These are phyloP conservation scores for Thermochaetoides thermophila DNA, from an alignment of 495 filamentous ascomycete genomes.

Conservation along the genomic window DNA sequence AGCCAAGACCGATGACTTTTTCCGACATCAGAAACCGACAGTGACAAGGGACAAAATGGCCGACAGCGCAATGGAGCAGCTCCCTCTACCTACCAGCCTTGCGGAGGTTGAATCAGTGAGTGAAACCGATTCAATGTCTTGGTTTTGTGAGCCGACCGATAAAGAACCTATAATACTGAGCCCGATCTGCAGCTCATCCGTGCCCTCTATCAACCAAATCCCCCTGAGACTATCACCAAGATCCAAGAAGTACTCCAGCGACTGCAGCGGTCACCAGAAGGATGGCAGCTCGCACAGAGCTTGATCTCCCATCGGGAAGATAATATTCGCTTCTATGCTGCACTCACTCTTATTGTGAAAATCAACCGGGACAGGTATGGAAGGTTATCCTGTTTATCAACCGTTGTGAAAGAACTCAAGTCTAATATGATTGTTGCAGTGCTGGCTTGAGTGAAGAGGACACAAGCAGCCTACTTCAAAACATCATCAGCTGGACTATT, in stretches of 20 bases:
- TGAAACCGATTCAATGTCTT: too few relatives aligned
- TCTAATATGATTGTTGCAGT: too few relatives aligned
- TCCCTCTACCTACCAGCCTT: slow-evolving; percentile 22
- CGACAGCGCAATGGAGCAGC: slow-evolving; percentile 13
- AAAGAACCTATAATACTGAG: too few relatives aligned
- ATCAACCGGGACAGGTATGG: slow-evolving; percentile 67
- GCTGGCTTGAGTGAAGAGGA: slow-evolving; percentile 46
- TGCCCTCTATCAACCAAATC: slow-evolving; percentile 58
- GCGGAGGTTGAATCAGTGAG: slow-evolving; percentile 28
- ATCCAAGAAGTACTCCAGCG: slow-evolving; percentile 65
- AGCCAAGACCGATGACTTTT: too few relatives aligned
- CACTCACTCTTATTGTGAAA: slow-evolving; percentile 84
- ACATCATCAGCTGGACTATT: slow-evolving; percentile 54
- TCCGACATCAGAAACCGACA: too few relatives aligned
- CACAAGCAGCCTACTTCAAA: slow-evolving; percentile 47
- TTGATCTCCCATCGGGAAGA: slow-evolving; percentile 49
- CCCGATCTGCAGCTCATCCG: slow-evolving; percentile 40
- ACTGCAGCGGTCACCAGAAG: slow-evolving; percentile 61
- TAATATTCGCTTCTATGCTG: slow-evolving; percentile 82
- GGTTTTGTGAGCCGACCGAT: too few relatives aligned
- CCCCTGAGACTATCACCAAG: slow-evolving; percentile 41
- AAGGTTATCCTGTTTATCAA: too few relatives aligned
- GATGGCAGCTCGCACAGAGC: slow-evolving; percentile 71
- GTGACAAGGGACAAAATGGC: slow-evolving; percentile 3
- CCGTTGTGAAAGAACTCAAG: too few relatives aligned